Conservation (phyloP, 805 yeast species). For the Starmerella ratchasimensis region DNA sequence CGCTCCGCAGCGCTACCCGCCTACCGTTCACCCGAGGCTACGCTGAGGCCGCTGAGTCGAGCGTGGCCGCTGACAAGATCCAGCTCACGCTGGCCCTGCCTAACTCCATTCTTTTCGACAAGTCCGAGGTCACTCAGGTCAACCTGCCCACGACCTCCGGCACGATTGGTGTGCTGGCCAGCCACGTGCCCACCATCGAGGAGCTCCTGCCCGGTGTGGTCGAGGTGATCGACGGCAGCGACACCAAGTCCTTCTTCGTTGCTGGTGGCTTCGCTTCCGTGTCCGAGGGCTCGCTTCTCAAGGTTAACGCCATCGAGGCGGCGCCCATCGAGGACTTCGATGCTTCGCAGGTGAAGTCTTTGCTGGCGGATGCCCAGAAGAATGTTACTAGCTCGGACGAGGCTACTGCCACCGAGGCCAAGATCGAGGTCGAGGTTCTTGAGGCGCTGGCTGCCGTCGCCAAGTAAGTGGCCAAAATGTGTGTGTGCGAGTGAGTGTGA, state of each 20-base stretch:
- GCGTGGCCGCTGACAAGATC: slow-evolving; percentile 49
- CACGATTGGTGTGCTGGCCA: slow-evolving; percentile 90
- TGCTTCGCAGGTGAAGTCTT: slow-evolving; percentile 56
- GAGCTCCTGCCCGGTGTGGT: slow-evolving; percentile 92
- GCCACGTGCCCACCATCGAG: slow-evolving; percentile 95
- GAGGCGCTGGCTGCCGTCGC: slow-evolving; percentile 83
- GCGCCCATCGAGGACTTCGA: slow-evolving; percentile 81
- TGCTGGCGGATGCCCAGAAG: slow-evolving; percentile 89
- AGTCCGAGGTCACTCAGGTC: slow-evolving; percentile 46
- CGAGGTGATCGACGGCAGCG: slow-evolving; percentile 71
- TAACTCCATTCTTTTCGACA: slow-evolving; percentile 29
- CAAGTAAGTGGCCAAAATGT: slow-evolving; percentile 42
- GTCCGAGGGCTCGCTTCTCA: slow-evolving; percentile 81
- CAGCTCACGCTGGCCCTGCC: slow-evolving; percentile 87
- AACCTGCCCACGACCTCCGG: slow-evolving; percentile 93
- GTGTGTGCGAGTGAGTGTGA: no score
- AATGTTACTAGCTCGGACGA: slow-evolving; percentile 71
- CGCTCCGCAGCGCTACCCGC: slow-evolving; percentile 20
- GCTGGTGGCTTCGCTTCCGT: slow-evolving; percentile 96
- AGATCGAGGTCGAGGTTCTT: slow-evolving; percentile 87
- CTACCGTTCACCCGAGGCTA: slow-evolving; percentile 34
- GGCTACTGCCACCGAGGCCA: slow-evolving; percentile 83
- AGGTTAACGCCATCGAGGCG: slow-evolving; percentile 91
- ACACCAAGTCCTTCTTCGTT: slow-evolving; percentile 70
- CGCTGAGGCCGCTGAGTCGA: slow-evolving; percentile 56